Conservation (phyloP, 2,329 filamentous ascomycete species). For the Scedosporium aurantiacum region DNA sequence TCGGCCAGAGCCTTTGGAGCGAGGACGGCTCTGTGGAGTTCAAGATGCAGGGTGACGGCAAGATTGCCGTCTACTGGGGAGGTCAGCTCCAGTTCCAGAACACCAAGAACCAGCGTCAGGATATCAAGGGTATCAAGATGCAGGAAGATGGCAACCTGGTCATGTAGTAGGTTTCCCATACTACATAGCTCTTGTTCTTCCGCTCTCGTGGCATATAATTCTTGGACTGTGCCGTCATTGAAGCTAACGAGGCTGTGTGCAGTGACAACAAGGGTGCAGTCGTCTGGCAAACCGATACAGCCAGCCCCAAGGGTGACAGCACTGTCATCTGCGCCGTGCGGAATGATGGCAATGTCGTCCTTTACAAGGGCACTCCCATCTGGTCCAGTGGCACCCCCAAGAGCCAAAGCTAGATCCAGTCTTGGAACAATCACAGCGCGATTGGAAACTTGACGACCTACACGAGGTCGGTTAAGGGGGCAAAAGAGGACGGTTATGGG, state of each 20-base stretch:
- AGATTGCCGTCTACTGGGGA: constrained; percentile 19
- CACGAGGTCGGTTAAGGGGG: too few relatives aligned
- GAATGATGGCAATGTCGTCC: constrained; percentile 21
- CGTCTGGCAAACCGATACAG: constrained; percentile 20
- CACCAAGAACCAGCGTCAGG: constrained; percentile 15
- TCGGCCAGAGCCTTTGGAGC: constrained; percentile 19
- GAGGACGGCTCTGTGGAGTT: constrained; percentile 19
- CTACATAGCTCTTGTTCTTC: too few relatives aligned
- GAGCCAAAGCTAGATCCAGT: too few relatives aligned
- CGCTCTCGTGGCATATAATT: too few relatives aligned
- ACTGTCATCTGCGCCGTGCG: constrained; percentile 19
- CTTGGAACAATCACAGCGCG: too few relatives aligned
- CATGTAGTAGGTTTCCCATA: constrained; percentile 24
- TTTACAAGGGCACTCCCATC: constrained; percentile 21
- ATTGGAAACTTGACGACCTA: too few relatives aligned
- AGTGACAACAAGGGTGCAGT: too few relatives aligned
- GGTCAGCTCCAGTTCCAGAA: constrained; percentile 20
- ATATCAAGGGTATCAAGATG: constrained; percentile 19
- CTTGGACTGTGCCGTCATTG: too few relatives aligned
- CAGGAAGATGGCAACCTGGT: constrained; percentile 20
- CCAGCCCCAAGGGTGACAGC: constrained; percentile 11
- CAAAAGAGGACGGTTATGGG: too few relatives aligned
- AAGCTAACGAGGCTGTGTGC: too few relatives aligned
- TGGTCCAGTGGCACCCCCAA: constrained; percentile 21
- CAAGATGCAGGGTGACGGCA: constrained; percentile 21